Evolutionary conservation across 768 basidiomycete species (phyloP).

Genomic region (Russula vinacea): DNA sequence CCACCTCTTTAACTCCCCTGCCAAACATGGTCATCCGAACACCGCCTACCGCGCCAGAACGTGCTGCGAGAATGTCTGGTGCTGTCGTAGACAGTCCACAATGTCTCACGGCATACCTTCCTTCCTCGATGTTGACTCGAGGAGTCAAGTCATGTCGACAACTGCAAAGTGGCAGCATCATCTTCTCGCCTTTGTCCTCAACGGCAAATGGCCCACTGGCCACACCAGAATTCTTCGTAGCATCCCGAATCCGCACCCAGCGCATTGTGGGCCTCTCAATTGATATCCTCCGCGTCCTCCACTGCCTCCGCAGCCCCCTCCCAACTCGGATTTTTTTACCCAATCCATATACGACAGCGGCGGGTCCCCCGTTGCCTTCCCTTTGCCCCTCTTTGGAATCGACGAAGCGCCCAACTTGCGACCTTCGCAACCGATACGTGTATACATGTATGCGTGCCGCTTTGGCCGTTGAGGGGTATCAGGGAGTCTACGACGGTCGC

Average conservation of each 20-base stretch:
- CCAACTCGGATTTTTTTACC: not conserved
- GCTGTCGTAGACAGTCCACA: constrained; percentile 84
- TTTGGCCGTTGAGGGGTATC: constrained; percentile 9
- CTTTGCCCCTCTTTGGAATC: constrained; percentile 9
- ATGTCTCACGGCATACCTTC: not conserved
- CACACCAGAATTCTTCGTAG: constrained; percentile 15
- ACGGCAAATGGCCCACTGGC: constrained; percentile 15
- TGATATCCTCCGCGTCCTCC: too few relatives aligned
- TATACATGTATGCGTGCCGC: constrained; percentile 17
- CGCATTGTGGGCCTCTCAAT: too few relatives aligned
- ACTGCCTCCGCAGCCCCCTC: too few relatives aligned
- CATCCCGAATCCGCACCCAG: constrained; percentile 17
- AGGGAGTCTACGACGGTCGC: constrained; percentile 16
- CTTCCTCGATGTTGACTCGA: not conserved
- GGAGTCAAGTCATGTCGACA: not conserved
- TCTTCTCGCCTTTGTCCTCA: not conserved
- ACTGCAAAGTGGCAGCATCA: not conserved
- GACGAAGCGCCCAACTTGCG: constrained; percentile 12
- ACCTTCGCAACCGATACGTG: too few relatives aligned
- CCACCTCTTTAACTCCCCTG: constrained; percentile 91
- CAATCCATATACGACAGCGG: constrained; percentile 18
- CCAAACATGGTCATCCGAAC: constrained; percentile 96
- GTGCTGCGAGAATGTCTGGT: constrained; percentile 99
- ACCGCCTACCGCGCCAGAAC: constrained; percentile 95
- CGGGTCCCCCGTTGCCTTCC: too few relatives aligned